Percentiles rank a stretch among this genome's conserved stretches.
Conservation (phyloP, 352 stramenopile species). For the Blastocystis sp. region DNA sequence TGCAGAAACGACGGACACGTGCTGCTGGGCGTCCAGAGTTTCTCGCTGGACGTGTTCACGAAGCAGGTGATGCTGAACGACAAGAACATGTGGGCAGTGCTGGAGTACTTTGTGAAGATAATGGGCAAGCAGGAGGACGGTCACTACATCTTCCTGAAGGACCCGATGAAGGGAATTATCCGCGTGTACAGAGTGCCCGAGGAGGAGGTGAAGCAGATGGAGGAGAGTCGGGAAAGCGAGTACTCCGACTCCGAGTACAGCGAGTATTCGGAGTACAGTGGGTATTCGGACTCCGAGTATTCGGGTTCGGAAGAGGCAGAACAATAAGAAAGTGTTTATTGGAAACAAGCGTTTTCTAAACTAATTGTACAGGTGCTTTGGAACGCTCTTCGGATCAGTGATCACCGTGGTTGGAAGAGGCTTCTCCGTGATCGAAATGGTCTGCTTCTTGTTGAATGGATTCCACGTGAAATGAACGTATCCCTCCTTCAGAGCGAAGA, state of each 20-base stretch:
- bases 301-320: not conserved
- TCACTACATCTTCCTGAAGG: conserved; percentile 95
- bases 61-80: conserved; percentile 89
- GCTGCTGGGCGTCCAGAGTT: conserved; percentile 60
- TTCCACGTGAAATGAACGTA: conserved; percentile 51
- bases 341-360: not conserved
- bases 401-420: not conserved
- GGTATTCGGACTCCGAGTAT: not conserved
- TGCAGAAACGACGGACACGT: conserved; percentile 22
- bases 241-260: not conserved
- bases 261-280: not conserved
- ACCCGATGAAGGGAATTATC: conserved; percentile 91
- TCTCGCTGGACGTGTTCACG: conserved; percentile 88
- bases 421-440: not conserved
- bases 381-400: not conserved
- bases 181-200: conserved; percentile 90
- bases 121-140: conserved; percentile 83
- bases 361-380: not conserved
- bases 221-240: conserved; percentile 28
- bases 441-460: conserved; percentile 38
- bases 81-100: conserved; percentile 92
- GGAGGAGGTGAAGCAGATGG: conserved; percentile 70
- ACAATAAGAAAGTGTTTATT: not conserved
- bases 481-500: not conserved
- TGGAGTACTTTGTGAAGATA: conserved; percentile 82